These are phyloP conservation scores for Ophiorrhiza pumila DNA, from an alignment of 257 asterid genomes.

Conservation along the genomic window DNA sequence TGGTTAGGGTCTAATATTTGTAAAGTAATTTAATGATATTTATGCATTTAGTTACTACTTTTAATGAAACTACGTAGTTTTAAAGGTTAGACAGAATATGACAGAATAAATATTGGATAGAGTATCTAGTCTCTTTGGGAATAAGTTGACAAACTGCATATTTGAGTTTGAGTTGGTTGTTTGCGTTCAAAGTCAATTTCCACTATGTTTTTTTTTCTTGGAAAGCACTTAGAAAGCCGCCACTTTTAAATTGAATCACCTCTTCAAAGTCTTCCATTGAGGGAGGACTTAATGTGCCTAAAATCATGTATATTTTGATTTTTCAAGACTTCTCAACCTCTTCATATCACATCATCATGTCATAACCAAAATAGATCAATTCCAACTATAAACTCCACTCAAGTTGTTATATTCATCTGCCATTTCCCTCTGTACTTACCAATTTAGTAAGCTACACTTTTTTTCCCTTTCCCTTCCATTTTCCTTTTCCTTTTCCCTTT, in stretches of 20 bases:
- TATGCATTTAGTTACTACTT: too few relatives aligned
- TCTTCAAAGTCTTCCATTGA: conserved; percentile 20
- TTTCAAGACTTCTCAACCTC: conserved; percentile 4
- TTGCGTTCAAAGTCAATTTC: conserved; percentile 19
- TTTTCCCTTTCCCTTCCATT: neutral
- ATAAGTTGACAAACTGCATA: conserved; percentile 14
- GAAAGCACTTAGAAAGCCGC: conserved; percentile 4
- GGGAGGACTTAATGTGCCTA: conserved; percentile 7
- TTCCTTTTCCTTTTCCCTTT: neutral
- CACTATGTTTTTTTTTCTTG: conserved; percentile 8
- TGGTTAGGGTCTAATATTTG: too few relatives aligned
- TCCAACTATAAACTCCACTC: conserved; percentile 5
- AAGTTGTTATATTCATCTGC: neutral
- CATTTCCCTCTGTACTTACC: neutral
- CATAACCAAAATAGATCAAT: conserved; percentile 8
- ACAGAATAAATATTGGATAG: too few relatives aligned
- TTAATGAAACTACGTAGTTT: too few relatives aligned
- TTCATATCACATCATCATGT: conserved; percentile 14
- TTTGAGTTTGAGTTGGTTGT: conserved; percentile 18
- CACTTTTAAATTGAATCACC: neutral
- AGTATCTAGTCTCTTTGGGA: too few relatives aligned
- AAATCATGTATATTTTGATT: conserved; percentile 19
- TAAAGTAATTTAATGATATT: too few relatives aligned
- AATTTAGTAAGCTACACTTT: neutral
- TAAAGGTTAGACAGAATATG: too few relatives aligned